Percentiles rank a stretch among this genome's conserved stretches.
phyloP scores from a whole-genome alignment of 805 yeast species.

The Saccharomycopsis selenospora region DNA sequence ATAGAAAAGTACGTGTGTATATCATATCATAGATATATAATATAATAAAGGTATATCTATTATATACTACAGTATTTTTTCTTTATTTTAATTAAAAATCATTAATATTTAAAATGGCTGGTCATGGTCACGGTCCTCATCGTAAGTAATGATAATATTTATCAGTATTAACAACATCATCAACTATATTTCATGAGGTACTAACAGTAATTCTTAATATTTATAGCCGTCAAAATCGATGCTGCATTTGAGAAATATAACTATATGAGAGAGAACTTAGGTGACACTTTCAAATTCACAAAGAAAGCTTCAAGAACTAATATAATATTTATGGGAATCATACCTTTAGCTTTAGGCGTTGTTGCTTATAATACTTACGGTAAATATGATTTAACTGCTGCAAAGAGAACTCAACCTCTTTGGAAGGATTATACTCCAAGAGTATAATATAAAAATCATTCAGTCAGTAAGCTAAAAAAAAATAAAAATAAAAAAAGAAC shows the following conservation, averaged over 20 bases:
- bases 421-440: slow-evolving; percentile 19
- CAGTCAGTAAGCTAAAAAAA: too few relatives aligned
- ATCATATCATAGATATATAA: too few relatives aligned
- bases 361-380: slow-evolving; percentile 28
- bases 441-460: neutral
- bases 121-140: slow-evolving; percentile 21
- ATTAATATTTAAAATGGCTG: slow-evolving; percentile 16
- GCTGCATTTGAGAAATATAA: slow-evolving; percentile 19
- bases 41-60: too few relatives aligned
- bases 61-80: too few relatives aligned
- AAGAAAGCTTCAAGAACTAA: slow-evolving; percentile 18
- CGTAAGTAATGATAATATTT: too few relatives aligned
- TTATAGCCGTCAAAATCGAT: slow-evolving; percentile 17
- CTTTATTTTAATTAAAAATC: too few relatives aligned
- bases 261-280: slow-evolving; percentile 21
- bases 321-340: slow-evolving; percentile 23
- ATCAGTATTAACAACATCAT: neutral
- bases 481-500: too few relatives aligned
- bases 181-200: neutral
- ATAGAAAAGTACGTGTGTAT: too few relatives aligned
- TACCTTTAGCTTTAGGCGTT: slow-evolving; percentile 31
- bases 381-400: slow-evolving; percentile 5
- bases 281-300: slow-evolving; percentile 19
- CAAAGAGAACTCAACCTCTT: slow-evolving; percentile 17
- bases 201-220: neutral